Base-by-base conservation (phyloP, 345 rosid genomes). In the Noccaea caerulescens region DNA sequence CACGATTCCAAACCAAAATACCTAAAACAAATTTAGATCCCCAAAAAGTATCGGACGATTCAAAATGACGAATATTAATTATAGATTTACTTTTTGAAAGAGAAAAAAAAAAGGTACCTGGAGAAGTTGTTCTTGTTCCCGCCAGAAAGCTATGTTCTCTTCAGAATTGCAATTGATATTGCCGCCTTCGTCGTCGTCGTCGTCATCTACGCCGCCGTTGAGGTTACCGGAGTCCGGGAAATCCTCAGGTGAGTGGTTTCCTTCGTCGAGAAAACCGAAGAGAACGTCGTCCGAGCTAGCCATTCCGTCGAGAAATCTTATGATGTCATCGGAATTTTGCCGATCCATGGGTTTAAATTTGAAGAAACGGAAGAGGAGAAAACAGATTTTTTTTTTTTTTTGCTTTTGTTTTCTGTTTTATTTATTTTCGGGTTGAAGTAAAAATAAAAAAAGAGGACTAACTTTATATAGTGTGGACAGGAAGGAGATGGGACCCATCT, bases 111-210 rank as follows among this genome's bases (percentile, higher is more conserved):
- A 11, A 52, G 11, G 6, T 76, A 93, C 98, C 94, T 86, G 89
- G 7, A 93, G 85, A 67, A 87, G 85, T 53, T 86, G 80, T 44
- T 80, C 85, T 58, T 93, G 96, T 5, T 83, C 66, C 6, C 86
- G 87, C 98, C 97, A 93, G 47, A 87, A 91, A n/a, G 32, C 75
- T 60, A 13, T 88, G 46, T 44, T 82, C 70, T 82, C 89, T 73
- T 86, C 85, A 10, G 72, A 71, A 66, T 64, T 55, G 59, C 69
- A 51, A 4, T 66, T 9, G 18, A 10, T 74, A 18, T 65, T 79
- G 3, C 44, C 76, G 4, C 69, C 82, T 1, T 78, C 73, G 6
- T 68, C 65, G 4, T 72, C 82, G 1, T 78, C 72, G 6, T 68
- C 65, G 1, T 41, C 45, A 6, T 67, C 81, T 10, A 7, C 56